These are phyloP conservation scores for Monilinia fructigena DNA, from an alignment of 2,329 filamentous ascomycete genomes.

Conservation along the genomic window DNA sequence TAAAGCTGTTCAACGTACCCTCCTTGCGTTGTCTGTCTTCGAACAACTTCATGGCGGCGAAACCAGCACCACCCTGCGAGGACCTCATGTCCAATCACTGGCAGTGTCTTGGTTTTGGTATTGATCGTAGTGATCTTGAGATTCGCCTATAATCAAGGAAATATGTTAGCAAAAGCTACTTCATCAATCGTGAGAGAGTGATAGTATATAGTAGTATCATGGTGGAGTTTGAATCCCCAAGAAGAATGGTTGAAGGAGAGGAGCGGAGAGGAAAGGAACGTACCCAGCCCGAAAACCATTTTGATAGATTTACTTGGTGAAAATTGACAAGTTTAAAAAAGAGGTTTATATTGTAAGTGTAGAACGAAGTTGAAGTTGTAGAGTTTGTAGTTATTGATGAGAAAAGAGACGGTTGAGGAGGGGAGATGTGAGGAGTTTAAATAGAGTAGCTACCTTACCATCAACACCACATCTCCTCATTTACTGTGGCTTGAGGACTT, in stretches of 20 bases:
- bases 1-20: constrained; percentile 47
- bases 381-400: not conserved
- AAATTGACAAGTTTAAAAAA: constrained; percentile 15
- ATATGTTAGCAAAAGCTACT: constrained; percentile 12
- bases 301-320: constrained; percentile 28
- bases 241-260: not conserved
- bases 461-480: not conserved
- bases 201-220: too few relatives aligned
- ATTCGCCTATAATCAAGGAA: constrained; percentile 41
- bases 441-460: constrained; percentile 9
- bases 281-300: constrained; percentile 38
- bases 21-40: constrained; percentile 71
- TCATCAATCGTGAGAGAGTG: not conserved
- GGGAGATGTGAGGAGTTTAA: constrained; percentile 23
- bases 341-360: not conserved
- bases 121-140: constrained; percentile 46
- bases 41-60: constrained; percentile 76
- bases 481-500: not conserved
- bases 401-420: not conserved
- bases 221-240: not conserved
- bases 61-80: constrained; percentile 74
- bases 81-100: constrained; percentile 71
- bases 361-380: constrained; percentile 6
- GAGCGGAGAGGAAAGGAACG: constrained; percentile 14
- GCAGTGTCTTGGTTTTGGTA: constrained; percentile 50